Percentiles rank a stretch among this genome's conserved stretches.
These are phyloP conservation scores for Aspergillus haitiensis DNA, from an alignment of 495 filamentous ascomycete genomes.

Conservation along the genomic window DNA sequence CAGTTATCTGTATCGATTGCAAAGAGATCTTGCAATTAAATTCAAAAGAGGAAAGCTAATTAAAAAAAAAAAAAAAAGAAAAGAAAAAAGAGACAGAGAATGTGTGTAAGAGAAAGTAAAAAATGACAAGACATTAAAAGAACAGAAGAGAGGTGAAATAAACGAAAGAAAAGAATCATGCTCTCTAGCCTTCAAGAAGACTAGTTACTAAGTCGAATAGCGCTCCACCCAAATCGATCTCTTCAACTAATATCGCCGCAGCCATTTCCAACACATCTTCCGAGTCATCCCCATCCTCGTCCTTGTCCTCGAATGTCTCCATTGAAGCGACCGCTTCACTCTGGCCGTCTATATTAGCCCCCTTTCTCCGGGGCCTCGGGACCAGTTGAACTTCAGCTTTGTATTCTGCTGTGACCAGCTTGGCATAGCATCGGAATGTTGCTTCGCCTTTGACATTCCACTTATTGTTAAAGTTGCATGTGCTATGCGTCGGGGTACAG, in stretches of 20 bases:
- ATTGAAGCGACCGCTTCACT: background rate
- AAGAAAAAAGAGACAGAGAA: no score
- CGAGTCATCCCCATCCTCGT: background rate
- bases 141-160: no score
- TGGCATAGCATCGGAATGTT: background rate
- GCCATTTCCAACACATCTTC: background rate
- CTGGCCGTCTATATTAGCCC: background rate
- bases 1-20: no score
- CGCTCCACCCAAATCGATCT: no score
- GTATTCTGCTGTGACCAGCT: background rate
- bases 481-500: background rate
- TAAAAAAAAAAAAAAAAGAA: no score
- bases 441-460: conserved; percentile 4
- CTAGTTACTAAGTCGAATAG: no score
- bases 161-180: no score
- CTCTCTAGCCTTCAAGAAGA: no score
- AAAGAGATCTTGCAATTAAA: no score
- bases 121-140: no score
- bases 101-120: no score
- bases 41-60: no score
- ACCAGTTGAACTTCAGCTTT: background rate
- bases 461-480: conserved; percentile 4
- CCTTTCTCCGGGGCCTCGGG: background rate
- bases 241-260: background rate
- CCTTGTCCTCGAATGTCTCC: background rate